Conservation (phyloP, 805 yeast genomes). For the Starmerella vaccinii region DNA sequence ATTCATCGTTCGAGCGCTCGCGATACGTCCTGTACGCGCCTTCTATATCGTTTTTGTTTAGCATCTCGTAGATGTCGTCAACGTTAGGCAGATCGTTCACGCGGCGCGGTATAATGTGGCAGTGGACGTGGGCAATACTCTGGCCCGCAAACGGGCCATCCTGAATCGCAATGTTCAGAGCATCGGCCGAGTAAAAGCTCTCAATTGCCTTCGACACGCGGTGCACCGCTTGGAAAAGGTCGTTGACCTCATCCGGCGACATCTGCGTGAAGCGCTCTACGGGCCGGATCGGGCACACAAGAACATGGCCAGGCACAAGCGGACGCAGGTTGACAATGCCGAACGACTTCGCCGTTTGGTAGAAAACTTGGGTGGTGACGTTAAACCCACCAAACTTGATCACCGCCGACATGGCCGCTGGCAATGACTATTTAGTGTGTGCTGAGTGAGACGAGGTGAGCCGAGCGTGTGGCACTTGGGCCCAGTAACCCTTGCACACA, state of each 20-base stretch:
- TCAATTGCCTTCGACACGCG: slow-evolving; percentile 58
- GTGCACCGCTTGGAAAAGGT: slow-evolving; percentile 70
- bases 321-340: slow-evolving; percentile 91
- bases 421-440: too few species aligned
- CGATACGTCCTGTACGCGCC: slow-evolving; percentile 30
- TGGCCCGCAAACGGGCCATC: slow-evolving; percentile 97
- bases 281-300: slow-evolving; percentile 71
- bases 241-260: slow-evolving; percentile 56
- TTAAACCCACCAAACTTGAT: slow-evolving; percentile 29
- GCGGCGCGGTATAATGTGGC: slow-evolving; percentile 82
- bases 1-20: slow-evolving; percentile 26
- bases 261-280: slow-evolving; percentile 62
- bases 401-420: background rate
- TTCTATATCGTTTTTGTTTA: slow-evolving; percentile 50
- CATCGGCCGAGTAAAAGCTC: slow-evolving; percentile 60
- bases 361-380: slow-evolving; percentile 34
- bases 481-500: background rate
- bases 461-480: too few species aligned
- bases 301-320: slow-evolving; percentile 84
- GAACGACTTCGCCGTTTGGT: slow-evolving; percentile 53
- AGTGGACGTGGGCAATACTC: slow-evolving; percentile 88
- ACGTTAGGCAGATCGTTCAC: slow-evolving; percentile 49
- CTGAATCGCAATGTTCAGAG: slow-evolving; percentile 84
- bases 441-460: background rate
- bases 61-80: slow-evolving; percentile 59